Evolutionary conservation across 495 filamentous ascomycete species (phyloP), one percentile per base, ranked within the genome.

Genomic region (Penicillium canariense): DNA sequence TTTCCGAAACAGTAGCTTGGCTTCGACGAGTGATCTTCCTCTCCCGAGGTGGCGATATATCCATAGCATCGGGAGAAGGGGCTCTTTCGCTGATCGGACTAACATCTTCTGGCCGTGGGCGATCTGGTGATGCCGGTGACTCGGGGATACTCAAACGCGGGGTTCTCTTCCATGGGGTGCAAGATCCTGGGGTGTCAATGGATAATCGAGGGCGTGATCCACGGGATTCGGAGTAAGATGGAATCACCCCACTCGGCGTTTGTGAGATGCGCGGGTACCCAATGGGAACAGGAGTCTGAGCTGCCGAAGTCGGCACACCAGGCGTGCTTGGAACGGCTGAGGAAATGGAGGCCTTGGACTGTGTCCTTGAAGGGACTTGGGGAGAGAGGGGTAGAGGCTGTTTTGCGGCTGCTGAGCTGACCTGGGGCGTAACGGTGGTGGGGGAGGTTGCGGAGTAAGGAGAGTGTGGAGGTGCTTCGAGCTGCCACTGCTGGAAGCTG

Each of bases 21-120:
- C 50, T 51, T 34, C 48, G 51, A 35, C 52, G 54, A 22, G 48
- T 46, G 25, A n/a, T 42, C 50, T 67, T 69, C 50, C 55, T 67
- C 5, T 55, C 59, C n/a, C 66, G 62, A n/a, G 70, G 69, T n/a
- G 60, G 58, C 3, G 73, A 68, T 10, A 66, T 56, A 43, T 73
- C 64, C 42, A 69, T 65, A 20, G 58, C 66, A 18, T 74, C 72
- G 2, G 73, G 71, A 12, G 78, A 81, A 22, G 68, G 68, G 5
- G 67, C 75, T 31, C 63, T 68, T 17, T 81, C 79, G 50, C 79
- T 82, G 44, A 82, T 79, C 0, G 79, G 79, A 62, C 79, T 82
- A 7, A 82, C 71, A 52, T 78, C 77, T 35, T 76, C 77, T 9
- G 70, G 75, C 5, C 66, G 66, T 50, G 79, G 79, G 4, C 76